Conservation (phyloP, 2,329 filamentous ascomycete species). For the Furcasterigmium furcatum region DNA sequence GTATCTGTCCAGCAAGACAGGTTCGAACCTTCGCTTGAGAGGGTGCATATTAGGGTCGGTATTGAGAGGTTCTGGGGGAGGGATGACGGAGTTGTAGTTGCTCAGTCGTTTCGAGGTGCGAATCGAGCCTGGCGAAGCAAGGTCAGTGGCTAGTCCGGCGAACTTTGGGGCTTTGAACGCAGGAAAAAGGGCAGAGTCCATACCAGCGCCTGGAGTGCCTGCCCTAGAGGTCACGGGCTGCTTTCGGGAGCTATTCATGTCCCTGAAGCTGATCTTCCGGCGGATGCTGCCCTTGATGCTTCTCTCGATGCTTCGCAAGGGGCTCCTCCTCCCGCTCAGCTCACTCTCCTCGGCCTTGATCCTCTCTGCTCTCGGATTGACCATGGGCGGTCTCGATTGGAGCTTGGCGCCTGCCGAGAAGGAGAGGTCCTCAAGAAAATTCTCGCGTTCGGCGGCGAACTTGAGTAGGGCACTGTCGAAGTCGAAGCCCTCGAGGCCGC, state of each 20-base stretch:
- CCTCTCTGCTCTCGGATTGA: conserved; percentile 77
- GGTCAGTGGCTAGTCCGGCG: conserved; percentile 7
- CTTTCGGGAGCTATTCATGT: conserved; percentile 93
- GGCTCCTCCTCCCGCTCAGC: conserved; percentile 48
- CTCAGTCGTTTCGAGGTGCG: conserved; percentile 86
- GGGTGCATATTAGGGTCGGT: conserved; percentile 93
- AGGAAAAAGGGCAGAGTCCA: conserved; percentile 13
- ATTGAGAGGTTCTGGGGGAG: conserved; percentile 85
- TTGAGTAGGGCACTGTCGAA: conserved; percentile 92
- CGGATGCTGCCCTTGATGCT: conserved; percentile 81
- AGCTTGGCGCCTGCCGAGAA: conserved; percentile 82
- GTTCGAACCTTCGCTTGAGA: conserved; percentile 88
- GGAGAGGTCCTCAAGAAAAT: conserved; percentile 87
- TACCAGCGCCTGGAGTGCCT: conserved; percentile 11
- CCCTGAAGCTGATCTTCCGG: conserved; percentile 85
- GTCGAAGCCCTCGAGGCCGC: conserved; percentile 57
- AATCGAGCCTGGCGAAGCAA: conserved; percentile 44
- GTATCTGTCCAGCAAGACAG: conserved; percentile 92
- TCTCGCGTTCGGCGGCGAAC: conserved; percentile 92
- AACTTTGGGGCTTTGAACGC: conserved; percentile 6
- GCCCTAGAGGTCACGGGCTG: conserved; percentile 59
- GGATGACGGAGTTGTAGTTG: conserved; percentile 98
- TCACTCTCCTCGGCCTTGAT: conserved; percentile 71
- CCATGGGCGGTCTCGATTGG: conserved; percentile 65
- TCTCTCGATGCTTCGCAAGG: conserved; percentile 56